Conservation (phyloP, 2,329 filamentous ascomycete species). For the Phialocephala subalpina region DNA sequence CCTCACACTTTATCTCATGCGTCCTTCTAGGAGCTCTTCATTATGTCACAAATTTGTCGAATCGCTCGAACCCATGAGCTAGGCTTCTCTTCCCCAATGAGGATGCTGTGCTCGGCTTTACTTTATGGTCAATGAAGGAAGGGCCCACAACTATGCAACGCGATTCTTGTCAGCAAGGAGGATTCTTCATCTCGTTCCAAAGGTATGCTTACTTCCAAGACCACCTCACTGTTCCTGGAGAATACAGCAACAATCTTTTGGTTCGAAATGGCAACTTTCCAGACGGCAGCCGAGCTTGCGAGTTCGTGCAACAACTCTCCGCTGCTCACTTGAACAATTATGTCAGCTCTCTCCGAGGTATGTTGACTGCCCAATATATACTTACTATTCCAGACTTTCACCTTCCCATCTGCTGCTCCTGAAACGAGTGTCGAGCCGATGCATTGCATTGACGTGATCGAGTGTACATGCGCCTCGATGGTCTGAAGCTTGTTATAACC, state of each 20-base stretch:
- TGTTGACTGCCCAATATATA: neutral
- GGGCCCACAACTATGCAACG: conserved; percentile 8
- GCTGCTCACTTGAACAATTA: neutral
- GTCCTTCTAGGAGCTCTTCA: neutral
- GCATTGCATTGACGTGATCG: conserved; percentile 93
- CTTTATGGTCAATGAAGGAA: neutral
- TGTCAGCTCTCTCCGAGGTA: neutral
- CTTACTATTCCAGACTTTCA: conserved; percentile 70
- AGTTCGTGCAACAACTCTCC: conserved; percentile 86
- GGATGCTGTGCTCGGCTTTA: neutral
- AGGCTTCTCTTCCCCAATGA: conserved; percentile 1
- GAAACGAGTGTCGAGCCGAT: conserved; percentile 43
- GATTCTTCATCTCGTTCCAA: neutral
- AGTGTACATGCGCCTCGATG: conserved; percentile 93
- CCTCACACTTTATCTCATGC: neutral
- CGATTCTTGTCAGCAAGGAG: neutral
- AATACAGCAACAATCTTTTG: conserved; percentile 96
- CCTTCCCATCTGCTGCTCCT: conserved; percentile 89
- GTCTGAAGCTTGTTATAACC: conserved; percentile 63
- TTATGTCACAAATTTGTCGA: neutral
- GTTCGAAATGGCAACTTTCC: conserved; percentile 94
- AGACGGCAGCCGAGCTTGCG: conserved; percentile 93
- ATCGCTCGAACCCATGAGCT: neutral
- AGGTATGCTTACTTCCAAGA: conserved; percentile 83
- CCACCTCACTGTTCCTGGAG: conserved; percentile 78